A percentile compares a stretch with the other conserved stretches of the same genome.
These are phyloP conservation scores for Saccharomyces hybrid DNA, from an alignment of 1,139 yeast species.

Conservation along the genomic window DNA sequence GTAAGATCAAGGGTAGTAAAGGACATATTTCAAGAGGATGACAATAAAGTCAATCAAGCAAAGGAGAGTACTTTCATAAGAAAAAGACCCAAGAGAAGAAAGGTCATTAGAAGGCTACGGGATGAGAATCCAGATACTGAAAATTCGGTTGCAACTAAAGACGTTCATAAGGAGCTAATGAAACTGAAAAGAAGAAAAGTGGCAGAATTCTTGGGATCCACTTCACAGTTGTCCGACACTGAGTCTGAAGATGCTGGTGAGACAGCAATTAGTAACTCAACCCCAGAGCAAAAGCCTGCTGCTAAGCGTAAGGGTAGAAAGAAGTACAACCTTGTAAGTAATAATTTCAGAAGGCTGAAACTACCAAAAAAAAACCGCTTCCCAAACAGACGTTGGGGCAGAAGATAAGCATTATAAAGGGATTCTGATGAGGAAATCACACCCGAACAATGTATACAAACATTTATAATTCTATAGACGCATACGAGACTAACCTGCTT, in stretches of 20 bases:
- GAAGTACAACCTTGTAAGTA: constrained; percentile 32
- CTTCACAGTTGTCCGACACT: constrained; percentile 8
- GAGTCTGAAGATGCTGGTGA: constrained; percentile 8
- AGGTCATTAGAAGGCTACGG: constrained; percentile 16
- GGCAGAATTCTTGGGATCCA: constrained; percentile 16
- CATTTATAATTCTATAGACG: not conserved
- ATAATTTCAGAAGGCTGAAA: constrained; percentile 30
- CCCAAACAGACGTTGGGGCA: constrained; percentile 14
- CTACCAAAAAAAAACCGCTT: constrained; percentile 21
- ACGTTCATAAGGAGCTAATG: constrained; percentile 25
- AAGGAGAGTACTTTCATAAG: constrained; percentile 3
- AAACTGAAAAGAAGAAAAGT: constrained; percentile 23
- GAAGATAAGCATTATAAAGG: constrained; percentile 1
- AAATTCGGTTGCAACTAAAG: constrained; percentile 3
- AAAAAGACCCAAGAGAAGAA: constrained; percentile 9
- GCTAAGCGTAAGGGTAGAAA: constrained; percentile 17
- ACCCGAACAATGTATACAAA: not conserved
- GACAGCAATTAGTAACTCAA: not conserved
- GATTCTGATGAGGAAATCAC: not conserved
- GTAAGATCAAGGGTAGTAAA: not conserved
- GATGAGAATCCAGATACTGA: constrained; percentile 2
- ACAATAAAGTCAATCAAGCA: not conserved
- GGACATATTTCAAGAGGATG: constrained; percentile 9
- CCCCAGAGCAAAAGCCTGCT: not conserved
- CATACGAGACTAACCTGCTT: not conserved